Evolutionary conservation across 1,139 yeast species (phyloP), one percentile per base, ranked within the genome.

Genomic region (Pichia sp.): DNA sequence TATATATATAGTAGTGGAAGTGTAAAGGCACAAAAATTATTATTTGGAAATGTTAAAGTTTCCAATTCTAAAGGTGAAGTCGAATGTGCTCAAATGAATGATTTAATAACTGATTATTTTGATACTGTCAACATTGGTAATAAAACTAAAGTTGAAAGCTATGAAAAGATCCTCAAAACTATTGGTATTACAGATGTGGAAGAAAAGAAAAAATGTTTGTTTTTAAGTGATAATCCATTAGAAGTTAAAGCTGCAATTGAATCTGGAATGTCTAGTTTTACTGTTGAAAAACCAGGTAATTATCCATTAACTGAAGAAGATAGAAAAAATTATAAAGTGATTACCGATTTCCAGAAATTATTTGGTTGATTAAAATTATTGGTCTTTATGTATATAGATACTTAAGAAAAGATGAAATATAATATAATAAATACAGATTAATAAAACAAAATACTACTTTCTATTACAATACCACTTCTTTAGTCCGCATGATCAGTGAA

Each of bases 1-100:
- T 86, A 73, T 59, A 87, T 90, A 22, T 90, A 90, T 64, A 87
- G 97, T 0, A 85, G 95, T n/a, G 97, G 97, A 1, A 82, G 94
- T 42, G 78, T 90, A 30, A 75, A 79, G 47, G 97, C 97, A 0
- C 97, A 90, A 57, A 81, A 81, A 51, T 66, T 89, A 49, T 67
- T 90, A 47, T 87, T 90, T 59, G 72, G 71, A 0, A 76, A 86
- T 59, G 90, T 85, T 6, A 63, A 66, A 39, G 23, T 33, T 8
- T 31, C 36, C 3, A 39, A 65, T 22, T 39, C 42, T 2, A 42
- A 48, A 7, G 49, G 48, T 31, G 47, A 44, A 3, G 52, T 59
- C 11, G 57, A 58, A 6, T 52, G 63, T 7, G 55, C 64, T 22
- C 83, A 85, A 61, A 62, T 87, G 58, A 84, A 78, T 42, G 61